Evolutionary conservation across 441 rosid genomes (phyloP).

Genomic region (Erodium trifolium): DNA sequence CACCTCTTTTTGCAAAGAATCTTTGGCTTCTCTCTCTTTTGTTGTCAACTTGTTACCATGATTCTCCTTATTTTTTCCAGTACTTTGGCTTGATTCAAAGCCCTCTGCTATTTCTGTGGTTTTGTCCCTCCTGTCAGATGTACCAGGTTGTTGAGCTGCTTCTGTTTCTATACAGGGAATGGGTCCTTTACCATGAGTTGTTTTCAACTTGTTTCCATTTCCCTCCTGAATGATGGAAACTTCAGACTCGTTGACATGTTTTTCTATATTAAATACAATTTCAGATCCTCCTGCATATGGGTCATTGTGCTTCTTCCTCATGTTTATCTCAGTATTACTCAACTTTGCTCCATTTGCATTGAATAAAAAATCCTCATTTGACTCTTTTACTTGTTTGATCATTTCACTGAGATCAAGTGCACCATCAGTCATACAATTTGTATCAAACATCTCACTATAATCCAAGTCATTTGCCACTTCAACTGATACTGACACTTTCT

Average conservation of each 20-base stretch:
- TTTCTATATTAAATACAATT: constrained; percentile 23
- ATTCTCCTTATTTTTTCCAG: constrained; percentile 29
- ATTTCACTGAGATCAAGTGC: constrained; percentile 26
- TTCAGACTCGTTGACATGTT: constrained; percentile 29
- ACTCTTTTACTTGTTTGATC: constrained; percentile 27
- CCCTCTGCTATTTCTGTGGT: constrained; percentile 14
- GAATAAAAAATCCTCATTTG: constrained; percentile 15
- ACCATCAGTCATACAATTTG: constrained; percentile 31
- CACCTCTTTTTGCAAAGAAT: too few species aligned
- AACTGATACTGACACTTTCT: constrained; percentile 23
- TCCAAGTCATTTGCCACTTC: constrained; percentile 37
- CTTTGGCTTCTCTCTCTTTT: constrained; percentile 29
- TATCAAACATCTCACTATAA: constrained; percentile 31
- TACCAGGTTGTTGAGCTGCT: constrained; percentile 15
- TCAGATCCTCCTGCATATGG: constrained; percentile 16
- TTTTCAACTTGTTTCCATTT: constrained; percentile 16
- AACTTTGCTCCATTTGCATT: constrained; percentile 23
- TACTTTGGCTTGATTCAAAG: constrained; percentile 23
- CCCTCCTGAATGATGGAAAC: constrained; percentile 14
- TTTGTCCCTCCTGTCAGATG: constrained; percentile 25
- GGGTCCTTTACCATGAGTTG: constrained; percentile 24
- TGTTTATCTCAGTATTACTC: constrained; percentile 23
- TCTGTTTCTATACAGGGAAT: constrained; percentile 16
- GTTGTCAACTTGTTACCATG: constrained; percentile 27
- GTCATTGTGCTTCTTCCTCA: constrained; percentile 31